These are phyloP conservation scores for Perilla frutescens DNA, from an alignment of 257 asterid species.

Conservation along the genomic window DNA sequence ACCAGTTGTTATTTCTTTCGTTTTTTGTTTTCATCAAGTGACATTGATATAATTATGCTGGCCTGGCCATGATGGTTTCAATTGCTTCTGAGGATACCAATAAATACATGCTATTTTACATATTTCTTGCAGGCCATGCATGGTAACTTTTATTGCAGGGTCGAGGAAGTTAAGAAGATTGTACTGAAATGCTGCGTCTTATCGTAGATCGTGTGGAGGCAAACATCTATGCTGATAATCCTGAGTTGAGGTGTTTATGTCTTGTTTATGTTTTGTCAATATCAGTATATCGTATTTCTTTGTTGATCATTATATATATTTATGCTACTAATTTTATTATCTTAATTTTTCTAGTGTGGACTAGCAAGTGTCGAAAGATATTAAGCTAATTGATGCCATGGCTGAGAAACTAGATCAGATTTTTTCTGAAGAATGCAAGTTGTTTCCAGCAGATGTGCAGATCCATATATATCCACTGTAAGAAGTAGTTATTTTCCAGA, in stretches of 20 bases:
- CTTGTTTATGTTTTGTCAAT: constrained; percentile 15
- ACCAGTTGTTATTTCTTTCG: neutral
- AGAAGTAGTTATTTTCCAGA: constrained; percentile 42
- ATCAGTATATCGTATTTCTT: constrained; percentile 22
- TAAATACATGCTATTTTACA: constrained; percentile 29
- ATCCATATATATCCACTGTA: constrained; percentile 94
- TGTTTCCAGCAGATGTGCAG: constrained; percentile 99
- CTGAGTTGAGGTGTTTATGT: constrained; percentile 84
- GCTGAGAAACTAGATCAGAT: constrained; percentile 93
- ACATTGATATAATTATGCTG: constrained; percentile 9
- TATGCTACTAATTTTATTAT: constrained; percentile 20
- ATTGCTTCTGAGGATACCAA: constrained; percentile 19
- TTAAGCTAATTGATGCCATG: constrained; percentile 89
- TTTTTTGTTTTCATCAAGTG: neutral
- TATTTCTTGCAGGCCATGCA: constrained; percentile 22
- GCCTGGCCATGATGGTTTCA: constrained; percentile 24
- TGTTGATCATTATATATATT: constrained; percentile 23
- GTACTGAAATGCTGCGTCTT: constrained; percentile 92
- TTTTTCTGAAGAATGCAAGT: constrained; percentile 95
- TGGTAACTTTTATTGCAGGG: constrained; percentile 20
- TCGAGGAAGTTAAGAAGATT: constrained; percentile 44
- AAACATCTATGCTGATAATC: constrained; percentile 91
- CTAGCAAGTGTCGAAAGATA: constrained; percentile 89
- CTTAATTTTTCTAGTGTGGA: constrained; percentile 63
- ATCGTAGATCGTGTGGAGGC: constrained; percentile 99